Base-by-base conservation (phyloP, 2,329 filamentous ascomycete genomes). In the Trichophaea hybrida region DNA sequence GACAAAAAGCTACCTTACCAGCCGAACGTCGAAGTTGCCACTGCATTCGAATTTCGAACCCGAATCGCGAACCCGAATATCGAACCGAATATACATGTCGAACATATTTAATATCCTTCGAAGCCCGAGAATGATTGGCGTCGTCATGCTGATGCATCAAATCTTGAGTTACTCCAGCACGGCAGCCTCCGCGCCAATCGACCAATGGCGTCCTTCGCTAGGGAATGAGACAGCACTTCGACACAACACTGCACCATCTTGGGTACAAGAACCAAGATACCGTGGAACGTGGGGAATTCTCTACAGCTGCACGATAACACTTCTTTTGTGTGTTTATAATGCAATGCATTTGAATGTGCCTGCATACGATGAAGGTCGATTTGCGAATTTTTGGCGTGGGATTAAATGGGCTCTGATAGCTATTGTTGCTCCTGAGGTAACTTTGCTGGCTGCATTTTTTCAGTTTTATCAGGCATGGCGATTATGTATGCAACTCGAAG, bases 311-410 rank as follows among this genome's bases (percentile, higher is more conserved):
- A 53, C 71, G 1, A 52, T 72, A 5, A 72, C 72, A 0, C 61
- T 74, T 0, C 55, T 68, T 3, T 66, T 71, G 0, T 74, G 71
- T 61, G 69, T 72, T 5, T 73, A 69, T 59, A 68, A 69, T 2
- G 71, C 71, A 0, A 55, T 74, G 5, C 71, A 74, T 55, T 65
- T 73, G 5, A 72, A 74, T 46, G 65, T 74, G 10, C 57, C 57
- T 6, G 32, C 52, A 8, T 31, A n/a, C n/a, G n/a, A n/a, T n/a
- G n/a, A n/a, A n/a, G n/a, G n/a, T n/a, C n/a, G 17, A 49, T 34
- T 31, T 31, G 5, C 12, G 8, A 31, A 6, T 55, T 55, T 7
- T 15, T n/a, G 6, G 32, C 6, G 52, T 32, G 44, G 31, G 31
- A 5, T 31, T 5, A 55, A 55, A 31, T 55, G 53, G 53, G 37